A percentile compares a stretch with the other conserved stretches of the same genome.
phyloP scores from a whole-genome alignment of 1,284 basidiomycete genomes.

The Ganoderma lucidum region DNA sequence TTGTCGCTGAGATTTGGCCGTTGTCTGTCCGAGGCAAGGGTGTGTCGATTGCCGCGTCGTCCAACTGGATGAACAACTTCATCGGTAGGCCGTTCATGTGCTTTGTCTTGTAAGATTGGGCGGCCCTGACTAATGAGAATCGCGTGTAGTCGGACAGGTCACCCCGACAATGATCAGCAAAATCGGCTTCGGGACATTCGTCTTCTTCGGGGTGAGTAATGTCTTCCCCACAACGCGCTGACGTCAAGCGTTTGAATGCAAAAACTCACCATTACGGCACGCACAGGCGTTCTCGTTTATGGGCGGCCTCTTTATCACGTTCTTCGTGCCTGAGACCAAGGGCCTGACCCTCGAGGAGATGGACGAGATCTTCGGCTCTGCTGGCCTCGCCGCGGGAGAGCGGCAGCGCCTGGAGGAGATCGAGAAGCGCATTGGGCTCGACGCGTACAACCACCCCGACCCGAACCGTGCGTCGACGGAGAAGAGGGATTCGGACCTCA shows the following conservation, averaged over 20 bases:
- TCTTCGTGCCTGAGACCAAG: slow-evolving; percentile 77
- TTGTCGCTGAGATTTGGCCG: slow-evolving; percentile 74
- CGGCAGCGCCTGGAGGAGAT: slow-evolving; percentile 62
- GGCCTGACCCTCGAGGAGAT: slow-evolving; percentile 74
- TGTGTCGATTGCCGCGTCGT: slow-evolving; percentile 72
- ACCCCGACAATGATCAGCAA: slow-evolving; percentile 70
- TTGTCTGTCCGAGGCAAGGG: slow-evolving; percentile 74
- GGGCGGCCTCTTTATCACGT: slow-evolving; percentile 68
- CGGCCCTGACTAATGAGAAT: not conserved
- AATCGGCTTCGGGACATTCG: slow-evolving; percentile 69
- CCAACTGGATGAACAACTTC: slow-evolving; percentile 84
- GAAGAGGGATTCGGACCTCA: slow-evolving; percentile 30
- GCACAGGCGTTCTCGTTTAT: slow-evolving; percentile 64
- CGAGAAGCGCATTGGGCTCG: slow-evolving; percentile 63
- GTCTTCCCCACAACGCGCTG: not conserved
- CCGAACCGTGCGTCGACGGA: slow-evolving; percentile 25
- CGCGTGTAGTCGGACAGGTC: slow-evolving; percentile 51
- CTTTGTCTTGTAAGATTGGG: too few species aligned
- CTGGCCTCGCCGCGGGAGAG: slow-evolving; percentile 61
- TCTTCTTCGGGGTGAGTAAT: slow-evolving; percentile 68
- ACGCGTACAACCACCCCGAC: slow-evolving; percentile 33
- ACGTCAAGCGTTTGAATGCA: not conserved
- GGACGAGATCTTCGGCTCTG: slow-evolving; percentile 71
- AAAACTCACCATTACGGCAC: slow-evolving; percentile 10
- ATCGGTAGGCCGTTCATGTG: slow-evolving; percentile 54